Base-by-base conservation (phyloP, 129 eudicot species). In the Mikania micrantha region DNA sequence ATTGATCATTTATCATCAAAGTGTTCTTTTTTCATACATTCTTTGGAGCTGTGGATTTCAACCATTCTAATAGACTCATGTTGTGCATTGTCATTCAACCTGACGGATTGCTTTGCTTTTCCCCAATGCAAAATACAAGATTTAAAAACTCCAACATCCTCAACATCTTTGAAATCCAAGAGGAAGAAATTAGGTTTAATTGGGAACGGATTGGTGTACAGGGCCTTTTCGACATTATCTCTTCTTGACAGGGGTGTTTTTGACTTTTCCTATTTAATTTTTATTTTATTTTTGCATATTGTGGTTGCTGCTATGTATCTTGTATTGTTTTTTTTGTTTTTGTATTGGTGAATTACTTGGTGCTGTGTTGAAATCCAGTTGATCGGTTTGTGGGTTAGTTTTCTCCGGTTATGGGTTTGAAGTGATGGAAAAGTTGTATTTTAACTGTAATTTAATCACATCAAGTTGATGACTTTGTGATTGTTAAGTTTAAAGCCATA, bases 141-240 rank as follows among this genome's bases (percentile, higher is more conserved):
- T 64, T 69, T 54, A 11, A 54, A 17, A 25, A n/a, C n/a, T n/a
- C n/a, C n/a, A n/a, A n/a, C n/a, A n/a, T n/a, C 61, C 27, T 35
- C 60, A 54, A 54, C 35, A 24, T 69, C 21, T 74, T 60, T 54
- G 78, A 27, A 48, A 64, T 57, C 35, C 65, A 12, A 62, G 60
- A 16, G 69, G 38, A 61, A 66, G 74, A 60, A 60, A 31, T 53
- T 48, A 71, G 38, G 40, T 25, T 59, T 54, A 29, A 31, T 5
- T 63, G 61, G 44, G 76, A 32, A 59, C 56, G 60, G 69, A 49
- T 54, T 75, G 75, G 74, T 79, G 81, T 85, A 82, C 79, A 82
- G 85, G 72, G 66, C 61, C 41, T 60, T 42, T 20, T 44, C n/a
- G n/a, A 47, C 60, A 49, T 67, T 20, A 31, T 67, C 63, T 49